These are phyloP conservation scores for Waltiozyma sp. DNA, from an alignment of 1,139 yeast genomes.

Conservation along the genomic window DNA sequence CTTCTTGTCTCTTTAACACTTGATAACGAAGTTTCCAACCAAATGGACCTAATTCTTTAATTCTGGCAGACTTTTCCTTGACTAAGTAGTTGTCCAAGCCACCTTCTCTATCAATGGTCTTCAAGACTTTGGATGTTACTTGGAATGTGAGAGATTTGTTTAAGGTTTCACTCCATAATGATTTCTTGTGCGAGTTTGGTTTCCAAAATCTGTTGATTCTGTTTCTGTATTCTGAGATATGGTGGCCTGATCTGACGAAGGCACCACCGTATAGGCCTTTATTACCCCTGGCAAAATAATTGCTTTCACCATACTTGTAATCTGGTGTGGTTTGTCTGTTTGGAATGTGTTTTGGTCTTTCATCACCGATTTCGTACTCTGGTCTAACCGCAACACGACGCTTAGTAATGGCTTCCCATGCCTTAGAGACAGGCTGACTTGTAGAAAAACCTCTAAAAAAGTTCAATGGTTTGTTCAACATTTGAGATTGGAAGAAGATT, in stretches of 20 bases:
- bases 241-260: constrained; percentile 67
- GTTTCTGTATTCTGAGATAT: constrained; percentile 67
- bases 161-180: constrained; percentile 77
- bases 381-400: constrained; percentile 28
- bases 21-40: constrained; percentile 87
- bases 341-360: constrained; percentile 38
- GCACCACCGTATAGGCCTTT: constrained; percentile 87
- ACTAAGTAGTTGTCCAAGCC: constrained; percentile 82
- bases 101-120: constrained; percentile 85
- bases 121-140: constrained; percentile 72
- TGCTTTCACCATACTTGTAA: constrained; percentile 74
- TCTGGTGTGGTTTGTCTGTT: constrained; percentile 45
- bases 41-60: constrained; percentile 81
- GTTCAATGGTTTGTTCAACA: constrained; percentile 9
- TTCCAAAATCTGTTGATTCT: constrained; percentile 68
- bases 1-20: constrained; percentile 35
- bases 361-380: constrained; percentile 32
- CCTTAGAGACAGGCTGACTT: constrained; percentile 4
- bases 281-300: constrained; percentile 72
- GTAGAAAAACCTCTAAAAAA: constrained; percentile 14
- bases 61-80: constrained; percentile 80
- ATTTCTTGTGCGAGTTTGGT: constrained; percentile 70
- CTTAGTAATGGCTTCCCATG: constrained; percentile 13
- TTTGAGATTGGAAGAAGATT: not conserved
- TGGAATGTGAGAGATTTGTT: constrained; percentile 40